Evolutionary conservation across 2,329 filamentous ascomycete genomes (phyloP), one percentile per base, ranked within the genome.

Genomic region (Fusarium sp.): DNA sequence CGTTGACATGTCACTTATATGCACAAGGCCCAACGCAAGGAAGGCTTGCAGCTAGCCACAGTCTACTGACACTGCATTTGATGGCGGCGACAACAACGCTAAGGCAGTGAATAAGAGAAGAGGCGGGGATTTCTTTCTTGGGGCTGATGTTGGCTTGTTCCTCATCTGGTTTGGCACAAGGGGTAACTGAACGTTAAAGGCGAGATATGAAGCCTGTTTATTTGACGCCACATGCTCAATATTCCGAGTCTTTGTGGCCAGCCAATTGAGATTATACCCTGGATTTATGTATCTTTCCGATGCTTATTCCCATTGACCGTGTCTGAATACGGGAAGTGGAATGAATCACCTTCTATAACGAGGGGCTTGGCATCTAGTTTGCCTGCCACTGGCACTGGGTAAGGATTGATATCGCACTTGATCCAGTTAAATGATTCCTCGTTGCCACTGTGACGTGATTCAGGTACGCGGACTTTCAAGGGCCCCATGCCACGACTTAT

Each of bases 31-130:
- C 46, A 44, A 56, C 42, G 46, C 60, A 57, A 46, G 35, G 29
- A 56, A 65, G 61, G 50, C 61, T 65, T 64, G 58, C 52, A 68
- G 58, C 28, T 42, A 48, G 48, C 52, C 31, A 35, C 42, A 35
- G 64, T 64, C 67, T 57, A 60, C 58, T 61, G 56, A 63, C 57
- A 26, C 28, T 21, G n/a, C 13, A 53, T 23, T 12, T 29, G 21
- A 43, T 43, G 52, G 56, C 46, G 48, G 69, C 43, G 69, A 48
- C 57, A 72, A 72, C 69, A 72, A 72, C 71, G 71, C 71, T 72
- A 64, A 42, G 31, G 35, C 41, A 28, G 20, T 31, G 21, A 62
- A 44, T 29, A 21, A 13, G 33, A 42, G 6, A 16, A 21, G 11
- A 48, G 21, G 35, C 41, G 24, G n/a, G 24, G 31, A 38, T 48